phyloP scores from a whole-genome alignment of 1,284 basidiomycete genomes.

The Bjerkandera adusta region DNA sequence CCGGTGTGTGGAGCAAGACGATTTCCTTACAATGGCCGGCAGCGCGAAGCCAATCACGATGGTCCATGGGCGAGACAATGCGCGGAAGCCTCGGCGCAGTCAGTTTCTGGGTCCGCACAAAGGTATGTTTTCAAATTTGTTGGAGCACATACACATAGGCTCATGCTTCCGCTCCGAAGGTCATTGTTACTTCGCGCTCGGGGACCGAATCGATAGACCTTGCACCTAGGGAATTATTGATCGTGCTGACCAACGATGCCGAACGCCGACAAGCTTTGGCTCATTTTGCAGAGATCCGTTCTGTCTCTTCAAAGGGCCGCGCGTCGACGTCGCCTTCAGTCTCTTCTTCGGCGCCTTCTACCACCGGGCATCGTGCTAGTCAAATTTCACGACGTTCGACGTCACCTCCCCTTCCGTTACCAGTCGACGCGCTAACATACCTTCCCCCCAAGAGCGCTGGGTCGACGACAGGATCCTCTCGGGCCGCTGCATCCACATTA shows the following conservation, averaged over 20 bases:
- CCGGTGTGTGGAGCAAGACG: slow-evolving; percentile 60
- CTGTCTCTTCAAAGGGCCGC: slow-evolving; percentile 10
- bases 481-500: not conserved
- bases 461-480: not conserved
- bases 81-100: slow-evolving; percentile 64
- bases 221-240: slow-evolving; percentile 59
- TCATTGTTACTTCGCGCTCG: slow-evolving; percentile 53
- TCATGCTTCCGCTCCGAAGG: slow-evolving; percentile 32
- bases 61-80: slow-evolving; percentile 76
- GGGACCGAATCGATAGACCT: slow-evolving; percentile 65
- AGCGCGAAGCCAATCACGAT: slow-evolving; percentile 61
- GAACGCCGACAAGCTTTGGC: slow-evolving; percentile 66
- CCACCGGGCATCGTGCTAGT: no score
- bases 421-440: no score
- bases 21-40: slow-evolving; percentile 72
- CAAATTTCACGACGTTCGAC: no score
- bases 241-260: slow-evolving; percentile 66
- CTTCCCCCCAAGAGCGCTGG: not conserved
- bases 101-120: slow-evolving; percentile 66
- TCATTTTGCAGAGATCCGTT: slow-evolving; percentile 48
- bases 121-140: slow-evolving; percentile 42
- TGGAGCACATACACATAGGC: slow-evolving; percentile 1
- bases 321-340: slow-evolving; percentile 2
- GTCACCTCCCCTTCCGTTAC: not conserved
- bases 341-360: not conserved